Evolutionary conservation across 345 rosid genomes (phyloP), one percentile per base, ranked within the genome.

Genomic region (Schrenkiella parvula): DNA sequence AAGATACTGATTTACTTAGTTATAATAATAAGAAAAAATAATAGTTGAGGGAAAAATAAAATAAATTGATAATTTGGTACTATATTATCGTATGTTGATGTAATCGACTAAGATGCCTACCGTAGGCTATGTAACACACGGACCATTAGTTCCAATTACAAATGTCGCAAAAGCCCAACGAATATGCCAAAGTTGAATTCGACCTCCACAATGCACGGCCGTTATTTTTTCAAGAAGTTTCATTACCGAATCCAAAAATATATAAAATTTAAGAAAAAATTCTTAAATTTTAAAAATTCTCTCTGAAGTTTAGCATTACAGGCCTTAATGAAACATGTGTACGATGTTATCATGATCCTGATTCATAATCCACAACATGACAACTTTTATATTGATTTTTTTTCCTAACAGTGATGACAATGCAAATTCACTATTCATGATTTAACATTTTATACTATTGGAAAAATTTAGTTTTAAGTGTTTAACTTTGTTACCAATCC

Each of bases 121-220:
- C 35, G 5, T 4, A 32, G 23, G 47, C 58, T 35, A 15, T 68
- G 19, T 28, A 60, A 60, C 17, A 71, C 14, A 52, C 21, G n/a
- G 52, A 31, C 55, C 44, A 32, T 54, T 52, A 26, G 55, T 31
- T 41, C 53, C 35, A 11, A 22, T 32, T 32, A 8, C 1, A 31
- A 21, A 44, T 9, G 14, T 43, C 6, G 15, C 4, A 7, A 57
- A 42, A 42, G 21, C 23, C 12, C 48, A 25, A 44, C 1, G 52
- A 23, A 71, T 41, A 62, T 72, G 55, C 63, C 35, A 41, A 62
- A 31, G 54, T 41, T 62, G 70, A 72, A 29, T 51, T 52, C 54
- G 63, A 72, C 69, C 6, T 72, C 55, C 76, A 41, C 55, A 62
- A 62, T 71, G 54, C 44, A 62, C 61, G 75, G 75, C 54, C 41